Conservation (phyloP, 1,284 basidiomycete species). For the Ustilago esculenta region DNA sequence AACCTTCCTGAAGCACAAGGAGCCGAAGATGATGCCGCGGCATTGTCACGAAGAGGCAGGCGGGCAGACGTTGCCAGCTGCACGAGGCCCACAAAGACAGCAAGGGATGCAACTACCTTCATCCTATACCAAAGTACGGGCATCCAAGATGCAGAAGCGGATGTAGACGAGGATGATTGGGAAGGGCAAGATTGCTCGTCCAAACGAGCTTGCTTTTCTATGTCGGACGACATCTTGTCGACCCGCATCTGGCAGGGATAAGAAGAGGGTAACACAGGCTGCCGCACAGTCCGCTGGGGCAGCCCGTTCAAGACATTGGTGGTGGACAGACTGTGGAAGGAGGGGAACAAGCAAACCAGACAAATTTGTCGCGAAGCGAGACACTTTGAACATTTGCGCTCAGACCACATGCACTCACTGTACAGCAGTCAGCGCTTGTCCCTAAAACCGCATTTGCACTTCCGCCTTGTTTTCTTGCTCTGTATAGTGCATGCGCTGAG, state of each 20-base stretch:
- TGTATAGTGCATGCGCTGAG: too few relatives aligned
- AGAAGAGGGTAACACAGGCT: slow-evolving; percentile 2
- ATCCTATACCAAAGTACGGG: slow-evolving; percentile 22
- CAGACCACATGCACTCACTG: slow-evolving; percentile 7
- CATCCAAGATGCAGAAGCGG: background rate
- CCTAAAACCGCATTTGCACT: too few relatives aligned
- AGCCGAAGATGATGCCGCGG: background rate
- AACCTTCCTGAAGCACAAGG: slow-evolving; percentile 1
- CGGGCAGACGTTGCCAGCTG: slow-evolving; percentile 19
- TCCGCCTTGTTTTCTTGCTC: too few relatives aligned
- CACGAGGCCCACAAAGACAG: slow-evolving; percentile 17
- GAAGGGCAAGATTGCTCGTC: background rate
- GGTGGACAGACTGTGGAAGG: slow-evolving; percentile 1
- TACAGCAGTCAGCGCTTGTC: too few relatives aligned
- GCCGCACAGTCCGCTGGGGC: slow-evolving; percentile 3
- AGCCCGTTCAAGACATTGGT: background rate
- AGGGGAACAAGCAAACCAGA: background rate
- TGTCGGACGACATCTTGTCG: slow-evolving; percentile 36
- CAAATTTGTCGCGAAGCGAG: slow-evolving; percentile 5
- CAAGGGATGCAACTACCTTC: slow-evolving; percentile 30
- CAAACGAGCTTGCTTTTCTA: slow-evolving; percentile 26
- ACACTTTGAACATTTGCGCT: slow-evolving; percentile 1
- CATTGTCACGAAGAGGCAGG: slow-evolving; percentile 9
- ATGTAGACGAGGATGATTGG: background rate
- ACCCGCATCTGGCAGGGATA: background rate